Conservation (phyloP, 2,329 filamentous ascomycete species). For the Plenodomus tracheiphilus region DNA sequence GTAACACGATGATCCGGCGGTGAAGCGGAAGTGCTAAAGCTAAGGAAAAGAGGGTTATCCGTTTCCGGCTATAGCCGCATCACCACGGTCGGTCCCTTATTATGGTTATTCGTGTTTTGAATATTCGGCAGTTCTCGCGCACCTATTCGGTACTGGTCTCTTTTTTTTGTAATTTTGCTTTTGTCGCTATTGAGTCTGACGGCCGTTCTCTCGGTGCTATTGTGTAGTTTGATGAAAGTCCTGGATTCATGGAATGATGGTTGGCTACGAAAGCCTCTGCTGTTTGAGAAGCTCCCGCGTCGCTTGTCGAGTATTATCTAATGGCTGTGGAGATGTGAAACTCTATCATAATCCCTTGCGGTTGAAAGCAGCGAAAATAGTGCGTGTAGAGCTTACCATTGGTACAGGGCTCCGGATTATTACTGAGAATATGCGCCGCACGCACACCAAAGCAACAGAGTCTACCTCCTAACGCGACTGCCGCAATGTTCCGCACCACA, state of each 20-base stretch:
- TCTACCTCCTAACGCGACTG: neutral
- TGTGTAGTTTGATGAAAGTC: constrained; percentile 6
- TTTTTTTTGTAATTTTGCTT: constrained; percentile 6
- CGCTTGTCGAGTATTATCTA: constrained; percentile 8
- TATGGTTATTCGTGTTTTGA: constrained; percentile 2
- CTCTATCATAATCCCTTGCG: constrained; percentile 1
- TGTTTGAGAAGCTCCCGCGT: constrained; percentile 8
- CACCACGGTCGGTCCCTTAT: neutral
- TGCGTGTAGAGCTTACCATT: neutral
- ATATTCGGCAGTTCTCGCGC: constrained; percentile 1
- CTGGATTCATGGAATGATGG: constrained; percentile 15
- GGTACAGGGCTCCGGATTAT: neutral
- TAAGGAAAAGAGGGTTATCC: neutral
- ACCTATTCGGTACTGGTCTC: constrained; percentile 11
- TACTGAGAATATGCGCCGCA: neutral
- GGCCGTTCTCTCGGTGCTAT: constrained; percentile 15
- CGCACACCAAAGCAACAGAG: neutral
- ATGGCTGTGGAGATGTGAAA: constrained; percentile 9
- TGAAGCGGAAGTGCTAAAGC: neutral
- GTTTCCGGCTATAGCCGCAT: neutral
- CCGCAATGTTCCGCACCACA: neutral
- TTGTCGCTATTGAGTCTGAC: constrained; percentile 6
- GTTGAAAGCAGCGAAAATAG: neutral
- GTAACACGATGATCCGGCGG: neutral
- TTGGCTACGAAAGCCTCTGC: constrained; percentile 14